Conservation (phyloP, 2,329 filamentous ascomycete genomes). For the Verticillium nonalfalfae region DNA sequence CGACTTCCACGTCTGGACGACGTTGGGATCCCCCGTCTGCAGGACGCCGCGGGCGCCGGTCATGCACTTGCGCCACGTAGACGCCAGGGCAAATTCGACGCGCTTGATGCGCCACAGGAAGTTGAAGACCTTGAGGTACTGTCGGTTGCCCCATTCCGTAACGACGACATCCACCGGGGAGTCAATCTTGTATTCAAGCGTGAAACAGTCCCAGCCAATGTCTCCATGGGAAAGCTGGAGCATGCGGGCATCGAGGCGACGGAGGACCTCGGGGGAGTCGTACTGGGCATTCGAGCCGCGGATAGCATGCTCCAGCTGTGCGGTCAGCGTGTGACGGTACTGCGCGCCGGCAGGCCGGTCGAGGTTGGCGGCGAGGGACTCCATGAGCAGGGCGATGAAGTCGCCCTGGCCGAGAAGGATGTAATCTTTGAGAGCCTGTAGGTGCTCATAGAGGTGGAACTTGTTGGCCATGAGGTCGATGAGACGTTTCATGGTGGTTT, state of each 20-base stretch:
- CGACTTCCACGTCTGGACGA: slow-evolving; percentile 79
- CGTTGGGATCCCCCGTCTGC: slow-evolving; percentile 60
- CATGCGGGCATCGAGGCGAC: slow-evolving; percentile 94
- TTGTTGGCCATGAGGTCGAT: slow-evolving; percentile 92
- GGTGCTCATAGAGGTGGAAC: slow-evolving; percentile 89
- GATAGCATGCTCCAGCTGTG: slow-evolving; percentile 96
- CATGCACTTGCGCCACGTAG: slow-evolving; percentile 93
- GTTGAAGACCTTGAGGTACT: slow-evolving; percentile 99
- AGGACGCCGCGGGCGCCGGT: slow-evolving; percentile 91
- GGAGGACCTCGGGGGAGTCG: slow-evolving; percentile 84
- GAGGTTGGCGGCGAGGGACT: slow-evolving; percentile 85
- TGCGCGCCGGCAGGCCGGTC: slow-evolving; percentile 95
- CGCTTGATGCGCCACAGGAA: slow-evolving; percentile 98
- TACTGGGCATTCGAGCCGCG: slow-evolving; percentile 96
- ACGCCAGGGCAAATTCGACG: slow-evolving; percentile 87
- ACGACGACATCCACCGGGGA: slow-evolving; percentile 95
- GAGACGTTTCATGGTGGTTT: slow-evolving; percentile 92
- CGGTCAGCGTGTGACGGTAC: slow-evolving; percentile 92
- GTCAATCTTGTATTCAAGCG: slow-evolving; percentile 96
- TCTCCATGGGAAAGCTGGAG: slow-evolving; percentile 92
- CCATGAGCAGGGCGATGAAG: slow-evolving; percentile 96
- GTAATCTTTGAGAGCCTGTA: slow-evolving; percentile 89
- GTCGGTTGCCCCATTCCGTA: slow-evolving; percentile 88
- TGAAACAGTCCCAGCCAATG: slow-evolving; percentile 99
- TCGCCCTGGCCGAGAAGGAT: slow-evolving; percentile 92